Evolutionary conservation across 164 flowering plant genomes (phyloP).

Genomic region (Aristolochia fimbriata): DNA sequence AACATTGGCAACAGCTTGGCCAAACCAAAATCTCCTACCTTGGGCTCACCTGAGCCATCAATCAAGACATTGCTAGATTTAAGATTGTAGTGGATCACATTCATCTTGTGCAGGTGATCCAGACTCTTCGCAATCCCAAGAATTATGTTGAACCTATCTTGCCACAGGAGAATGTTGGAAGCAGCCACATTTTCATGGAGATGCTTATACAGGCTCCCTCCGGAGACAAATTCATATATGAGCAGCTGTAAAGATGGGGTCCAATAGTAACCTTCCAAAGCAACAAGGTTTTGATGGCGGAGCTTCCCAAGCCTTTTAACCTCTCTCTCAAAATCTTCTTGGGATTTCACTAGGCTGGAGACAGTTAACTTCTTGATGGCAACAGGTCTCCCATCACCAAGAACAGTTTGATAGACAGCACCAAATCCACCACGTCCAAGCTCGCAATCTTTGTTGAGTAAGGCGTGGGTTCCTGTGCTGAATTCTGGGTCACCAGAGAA

Average conservation of each 20-base stretch:
- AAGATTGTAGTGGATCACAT: conserved; percentile 73
- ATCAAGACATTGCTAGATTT: conserved; percentile 76
- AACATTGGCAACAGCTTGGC: conserved; percentile 76
- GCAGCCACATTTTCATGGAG: conserved; percentile 50
- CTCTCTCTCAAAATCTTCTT: conserved; percentile 83
- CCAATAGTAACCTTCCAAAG: conserved; percentile 92
- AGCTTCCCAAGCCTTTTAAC: conserved; percentile 69
- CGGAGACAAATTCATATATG: conserved; percentile 60
- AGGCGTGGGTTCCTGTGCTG: conserved; percentile 62
- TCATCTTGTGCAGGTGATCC: conserved; percentile 61
- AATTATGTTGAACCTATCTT: conserved; percentile 62
- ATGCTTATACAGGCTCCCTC: conserved; percentile 68
- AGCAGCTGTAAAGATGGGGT: conserved; percentile 83
- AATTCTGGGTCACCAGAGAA: conserved; percentile 84
- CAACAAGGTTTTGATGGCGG: conserved; percentile 62
- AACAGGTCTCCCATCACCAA: conserved; percentile 64
- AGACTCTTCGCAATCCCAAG: conserved; percentile 77
- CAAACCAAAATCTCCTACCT: conserved; percentile 81
- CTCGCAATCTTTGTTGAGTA: conserved; percentile 86
- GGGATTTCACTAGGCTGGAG: conserved; percentile 75
- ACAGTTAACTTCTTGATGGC: conserved; percentile 88
- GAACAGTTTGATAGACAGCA: conserved; percentile 62
- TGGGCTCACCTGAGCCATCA: conserved; percentile 54
- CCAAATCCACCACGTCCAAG: conserved; percentile 98
- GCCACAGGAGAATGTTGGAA: conserved; percentile 56